Evolutionary conservation across 2,329 filamentous ascomycete genomes (phyloP).

Genomic region (Fusarium sp.): DNA sequence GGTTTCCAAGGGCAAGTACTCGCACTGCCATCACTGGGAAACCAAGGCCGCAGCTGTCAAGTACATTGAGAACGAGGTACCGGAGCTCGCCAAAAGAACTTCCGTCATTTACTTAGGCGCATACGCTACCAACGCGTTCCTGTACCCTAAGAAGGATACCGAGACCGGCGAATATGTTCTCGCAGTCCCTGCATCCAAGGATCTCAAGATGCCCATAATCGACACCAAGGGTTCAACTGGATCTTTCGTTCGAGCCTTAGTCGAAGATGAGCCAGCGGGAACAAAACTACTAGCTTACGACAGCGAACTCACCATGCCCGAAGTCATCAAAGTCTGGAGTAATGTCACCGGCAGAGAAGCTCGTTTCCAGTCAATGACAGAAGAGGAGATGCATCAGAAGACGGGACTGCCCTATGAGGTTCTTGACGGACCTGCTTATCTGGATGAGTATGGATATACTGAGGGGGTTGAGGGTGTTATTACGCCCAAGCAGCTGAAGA

Average conservation of each 20-base stretch:
- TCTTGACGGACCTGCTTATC: constrained; percentile 52
- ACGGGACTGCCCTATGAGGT: constrained; percentile 55
- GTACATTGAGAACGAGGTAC: constrained; percentile 58
- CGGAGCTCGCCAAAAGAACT: constrained; percentile 58
- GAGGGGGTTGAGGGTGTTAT: constrained; percentile 56
- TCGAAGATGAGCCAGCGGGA: constrained; percentile 56
- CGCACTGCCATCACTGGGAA: constrained; percentile 63
- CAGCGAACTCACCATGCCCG: constrained; percentile 51
- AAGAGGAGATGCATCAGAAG: constrained; percentile 53
- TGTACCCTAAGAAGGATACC: constrained; percentile 45
- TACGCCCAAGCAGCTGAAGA: constrained; percentile 56
- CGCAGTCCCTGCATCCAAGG: constrained; percentile 47
- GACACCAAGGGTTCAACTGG: constrained; percentile 57
- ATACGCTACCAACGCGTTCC: constrained; percentile 43
- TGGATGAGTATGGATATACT: constrained; percentile 58
- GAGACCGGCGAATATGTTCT: constrained; percentile 50
- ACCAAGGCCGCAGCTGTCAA: constrained; percentile 63
- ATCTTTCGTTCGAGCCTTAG: constrained; percentile 58
- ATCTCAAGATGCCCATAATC: constrained; percentile 56
- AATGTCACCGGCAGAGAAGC: constrained; percentile 55
- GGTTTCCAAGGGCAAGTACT: constrained; percentile 59
- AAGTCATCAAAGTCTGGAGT: constrained; percentile 54
- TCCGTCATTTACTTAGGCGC: constrained; percentile 45
- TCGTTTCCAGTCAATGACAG: constrained; percentile 47
- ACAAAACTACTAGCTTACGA: constrained; percentile 62